phyloP scores from a whole-genome alignment of 2,329 filamentous ascomycete genomes.

The Epichloe sibirici region DNA sequence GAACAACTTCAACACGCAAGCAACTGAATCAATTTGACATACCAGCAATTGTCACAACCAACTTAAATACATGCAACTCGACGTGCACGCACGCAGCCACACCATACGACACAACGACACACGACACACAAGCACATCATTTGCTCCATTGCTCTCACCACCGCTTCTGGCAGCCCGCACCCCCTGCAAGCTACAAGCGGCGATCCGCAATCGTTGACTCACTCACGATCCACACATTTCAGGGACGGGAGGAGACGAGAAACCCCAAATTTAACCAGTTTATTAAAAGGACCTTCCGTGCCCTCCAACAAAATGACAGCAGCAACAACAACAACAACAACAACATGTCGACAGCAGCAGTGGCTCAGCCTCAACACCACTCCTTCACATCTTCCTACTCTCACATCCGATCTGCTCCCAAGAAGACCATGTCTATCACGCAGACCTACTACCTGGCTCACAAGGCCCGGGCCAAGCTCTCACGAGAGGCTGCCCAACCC shows the following conservation, averaged over 20 bases:
- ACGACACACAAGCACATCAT: conserved; percentile 14
- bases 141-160: conserved; percentile 16
- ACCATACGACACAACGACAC: no score
- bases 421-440: conserved; percentile 92
- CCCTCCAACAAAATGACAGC: conserved; percentile 10
- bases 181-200: conserved; percentile 14
- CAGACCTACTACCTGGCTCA: conserved; percentile 98
- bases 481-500: conserved; percentile 73
- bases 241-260: conserved; percentile 10
- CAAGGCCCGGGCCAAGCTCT: conserved; percentile 93
- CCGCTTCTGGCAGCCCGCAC: conserved; percentile 7
- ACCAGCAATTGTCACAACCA: not conserved
- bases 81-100: not conserved
- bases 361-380: conserved; percentile 14
- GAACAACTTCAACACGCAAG: not conserved
- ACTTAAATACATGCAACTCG: not conserved
- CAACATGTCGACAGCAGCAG: conserved; percentile 18
- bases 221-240: conserved; percentile 8
- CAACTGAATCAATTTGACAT: not conserved
- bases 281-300: conserved; percentile 1
- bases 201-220: conserved; percentile 17
- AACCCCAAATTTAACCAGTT: conserved; percentile 1
- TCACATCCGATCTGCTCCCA: conserved; percentile 26
- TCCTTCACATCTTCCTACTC: conserved; percentile 11
- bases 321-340: not conserved